Evolutionary conservation across 768 basidiomycete genomes (phyloP).

Genomic region (Krasilnikovozyma curviuscula): DNA sequence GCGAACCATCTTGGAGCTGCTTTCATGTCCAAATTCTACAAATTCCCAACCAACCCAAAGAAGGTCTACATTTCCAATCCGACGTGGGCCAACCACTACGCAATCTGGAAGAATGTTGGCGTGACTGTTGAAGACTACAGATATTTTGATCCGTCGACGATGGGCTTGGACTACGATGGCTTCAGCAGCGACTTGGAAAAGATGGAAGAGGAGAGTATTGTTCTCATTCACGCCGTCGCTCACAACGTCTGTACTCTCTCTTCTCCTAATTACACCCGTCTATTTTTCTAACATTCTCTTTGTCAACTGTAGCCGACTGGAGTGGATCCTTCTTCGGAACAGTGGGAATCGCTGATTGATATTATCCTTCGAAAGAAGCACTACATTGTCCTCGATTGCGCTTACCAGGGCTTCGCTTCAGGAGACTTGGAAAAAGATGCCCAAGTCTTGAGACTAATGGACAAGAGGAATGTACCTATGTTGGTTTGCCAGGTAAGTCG

Average conservation of each 20-base stretch:
- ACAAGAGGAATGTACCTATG: constrained; percentile 12
- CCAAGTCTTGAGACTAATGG: constrained; percentile 12
- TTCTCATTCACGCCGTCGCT: constrained; percentile 82
- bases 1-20: constrained; percentile 83
- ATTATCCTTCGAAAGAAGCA: constrained; percentile 53
- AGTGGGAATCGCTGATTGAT: constrained; percentile 64
- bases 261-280: too few species aligned
- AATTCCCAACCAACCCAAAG: constrained; percentile 37
- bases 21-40: constrained; percentile 67
- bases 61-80: constrained; percentile 73
- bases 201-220: constrained; percentile 58
- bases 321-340: constrained; percentile 71
- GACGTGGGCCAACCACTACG: constrained; percentile 87
- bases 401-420: constrained; percentile 79
- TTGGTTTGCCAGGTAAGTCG: constrained; percentile 15
- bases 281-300: not conserved
- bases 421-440: constrained; percentile 36
- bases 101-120: constrained; percentile 77
- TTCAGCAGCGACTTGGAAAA: constrained; percentile 36
- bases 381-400: constrained; percentile 84
- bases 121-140: constrained; percentile 70
- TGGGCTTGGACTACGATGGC: constrained; percentile 61
- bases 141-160: constrained; percentile 84
- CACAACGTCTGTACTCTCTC: constrained; percentile 39
- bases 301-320: constrained; percentile 45